Evolutionary conservation across 768 basidiomycete species (phyloP), one percentile per base, ranked within the genome.

Genomic region (Tulasnella sp.): DNA sequence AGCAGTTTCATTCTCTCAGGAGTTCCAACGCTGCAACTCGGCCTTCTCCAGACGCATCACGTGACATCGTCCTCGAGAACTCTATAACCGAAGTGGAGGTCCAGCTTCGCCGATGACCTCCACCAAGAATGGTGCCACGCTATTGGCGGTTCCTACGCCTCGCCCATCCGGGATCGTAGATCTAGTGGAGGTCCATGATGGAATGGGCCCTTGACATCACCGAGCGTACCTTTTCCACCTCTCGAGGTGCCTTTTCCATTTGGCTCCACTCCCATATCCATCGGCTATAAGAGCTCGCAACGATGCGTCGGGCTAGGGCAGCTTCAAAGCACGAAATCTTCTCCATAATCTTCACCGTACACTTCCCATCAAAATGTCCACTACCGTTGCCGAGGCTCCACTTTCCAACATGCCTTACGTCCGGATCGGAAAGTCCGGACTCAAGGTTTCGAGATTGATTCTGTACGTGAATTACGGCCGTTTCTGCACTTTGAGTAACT

Each of bases 361-460:
- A 52, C 6, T 26, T n/a, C 22, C 14, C 29, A 11, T 4, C 9
- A 3, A 22, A 52, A 52, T 52, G 47, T 52, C 47, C n/a, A 22
- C 47, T 7, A 52, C 47, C 14, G 47, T 52, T 9, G 19, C 47
- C n/a, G 63, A 65, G 34, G 35, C 42, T n/a, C 12, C n/a, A n/a
- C n/a, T n/a, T n/a, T 47, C 63, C 47, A 70, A 26, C 32, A 69
- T 73, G 39, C 52, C 52, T 29, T 73, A 73, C 36, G 52, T 64
- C 52, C 69, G 69, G 34, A 47, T 74, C 16, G 73, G 73, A 34
- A 71, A 71, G 32, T 70, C 67, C 16, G 73, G 73, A 17, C 64
- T 74, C 7, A 71, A 65, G 19, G 70, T 74, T 26, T 74, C 73
- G 6, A 40, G 59, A 17, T 39, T 69, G 26, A 73, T 73, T 34